phyloP scores from a whole-genome alignment of 2,329 filamentous ascomycete species.

The Ascochyta clinopodiicola region DNA sequence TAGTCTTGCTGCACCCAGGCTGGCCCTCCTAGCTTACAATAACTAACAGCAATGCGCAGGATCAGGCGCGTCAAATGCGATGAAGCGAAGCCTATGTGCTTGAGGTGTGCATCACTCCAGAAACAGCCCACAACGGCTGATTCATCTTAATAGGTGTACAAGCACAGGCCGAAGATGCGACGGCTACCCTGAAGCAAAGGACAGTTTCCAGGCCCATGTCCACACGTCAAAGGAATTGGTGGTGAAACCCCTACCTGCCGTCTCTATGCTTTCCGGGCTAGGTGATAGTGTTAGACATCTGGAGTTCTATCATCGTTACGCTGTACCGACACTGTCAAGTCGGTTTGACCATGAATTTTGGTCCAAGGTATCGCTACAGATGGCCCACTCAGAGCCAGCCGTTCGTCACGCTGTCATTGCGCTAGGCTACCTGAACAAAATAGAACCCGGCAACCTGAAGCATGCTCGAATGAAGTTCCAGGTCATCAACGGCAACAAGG shows the following conservation, averaged over 20 bases:
- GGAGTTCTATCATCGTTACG: conserved; percentile 54
- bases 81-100: conserved; percentile 27
- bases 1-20: too few relatives aligned
- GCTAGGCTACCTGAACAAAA: conserved; percentile 46
- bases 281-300: conserved; percentile 30
- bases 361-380: conserved; percentile 51
- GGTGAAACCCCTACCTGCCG: background rate
- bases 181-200: conserved; percentile 25
- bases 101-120: conserved; percentile 19
- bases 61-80: conserved; percentile 34
- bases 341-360: conserved; percentile 49
- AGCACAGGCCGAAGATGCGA: conserved; percentile 41
- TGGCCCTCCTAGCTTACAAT: background rate
- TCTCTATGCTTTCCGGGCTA: conserved; percentile 16
- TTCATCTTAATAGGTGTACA: conserved; percentile 32
- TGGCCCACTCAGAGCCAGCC: conserved; percentile 51
- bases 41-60: conserved; percentile 9
- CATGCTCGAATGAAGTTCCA: conserved; percentile 20
- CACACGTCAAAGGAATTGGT: background rate
- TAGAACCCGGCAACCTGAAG: conserved; percentile 30
- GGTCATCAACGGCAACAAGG: conserved; percentile 19
- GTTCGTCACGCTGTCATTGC: conserved; percentile 54
- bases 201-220: conserved; percentile 2
- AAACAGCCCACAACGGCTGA: background rate
- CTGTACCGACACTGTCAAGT: conserved; percentile 45